phyloP scores from a whole-genome alignment of 306 rosid genomes.

The Quercus parvula region DNA sequence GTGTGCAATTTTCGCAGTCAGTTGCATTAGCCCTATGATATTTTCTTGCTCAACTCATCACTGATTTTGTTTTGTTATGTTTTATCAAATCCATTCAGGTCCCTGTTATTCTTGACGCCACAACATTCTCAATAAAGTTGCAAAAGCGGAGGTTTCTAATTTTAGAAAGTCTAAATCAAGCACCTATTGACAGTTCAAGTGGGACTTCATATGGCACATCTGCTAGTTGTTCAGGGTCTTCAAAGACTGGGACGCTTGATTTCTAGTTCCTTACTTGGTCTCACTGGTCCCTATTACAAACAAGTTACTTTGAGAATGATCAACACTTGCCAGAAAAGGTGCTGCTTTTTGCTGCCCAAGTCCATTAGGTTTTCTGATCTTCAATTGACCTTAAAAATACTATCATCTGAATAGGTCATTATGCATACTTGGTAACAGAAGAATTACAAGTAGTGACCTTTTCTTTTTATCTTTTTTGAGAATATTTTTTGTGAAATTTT shows the following conservation, averaged over 20 bases:
- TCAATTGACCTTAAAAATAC: neutral
- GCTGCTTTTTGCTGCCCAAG: neutral
- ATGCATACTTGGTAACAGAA: neutral
- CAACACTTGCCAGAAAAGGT: neutral
- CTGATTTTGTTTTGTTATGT: no score
- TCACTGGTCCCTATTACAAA: neutral
- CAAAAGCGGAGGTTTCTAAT: conserved; percentile 70
- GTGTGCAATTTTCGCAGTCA: no score
- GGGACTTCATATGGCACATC: conserved; percentile 77
- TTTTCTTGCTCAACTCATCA: no score
- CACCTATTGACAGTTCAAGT: conserved; percentile 68
- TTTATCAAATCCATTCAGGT: conserved; percentile 29
- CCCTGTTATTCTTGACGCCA: conserved; percentile 70
- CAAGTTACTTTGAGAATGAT: neutral
- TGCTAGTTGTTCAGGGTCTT: conserved; percentile 66
- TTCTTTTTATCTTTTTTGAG: neutral
- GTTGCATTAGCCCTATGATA: no score
- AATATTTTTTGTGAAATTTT: neutral
- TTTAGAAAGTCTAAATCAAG: conserved; percentile 90
- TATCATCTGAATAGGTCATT: neutral
- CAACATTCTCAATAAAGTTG: conserved; percentile 78
- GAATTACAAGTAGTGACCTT: neutral
- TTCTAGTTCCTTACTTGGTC: conserved; percentile 40
- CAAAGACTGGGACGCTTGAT: conserved; percentile 56
- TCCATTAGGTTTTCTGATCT: neutral